Base-by-base conservation (phyloP, 2,329 filamentous ascomycete genomes). In the Venturia asperata region DNA sequence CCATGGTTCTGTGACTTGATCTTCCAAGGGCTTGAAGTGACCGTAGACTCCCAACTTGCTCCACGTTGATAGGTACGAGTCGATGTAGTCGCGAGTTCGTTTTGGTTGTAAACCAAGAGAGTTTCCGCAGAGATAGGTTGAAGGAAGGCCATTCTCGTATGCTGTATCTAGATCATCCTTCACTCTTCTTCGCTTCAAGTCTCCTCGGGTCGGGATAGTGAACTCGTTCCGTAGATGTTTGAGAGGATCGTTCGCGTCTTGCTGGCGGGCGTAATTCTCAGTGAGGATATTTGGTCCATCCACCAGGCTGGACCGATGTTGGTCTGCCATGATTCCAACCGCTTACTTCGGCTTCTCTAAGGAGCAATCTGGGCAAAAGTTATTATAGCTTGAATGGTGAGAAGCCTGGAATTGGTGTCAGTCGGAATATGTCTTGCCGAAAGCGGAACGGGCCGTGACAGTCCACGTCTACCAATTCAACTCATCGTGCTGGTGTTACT, bases 121-220 rank as follows among this genome's bases (percentile, higher is more conserved):
- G 78, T 96, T 96, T 65, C 92, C 92, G 69, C 91, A 93, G 68
- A 97, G 86, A 75, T 96, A 97, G 66, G 91, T 87, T 66, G 82
- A 83, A 61, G 78, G 77, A 37, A 37, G 63, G n/a, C 79, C 70
- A 17, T 71, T 70, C 24, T 68, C 70, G n/a, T 77, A 70, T 74
- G 7, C 70, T 10, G 11, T 37, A 30, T 42, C 55, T 70, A 65
- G 68, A 70, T 64, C 71, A 70, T 66, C 69, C 24, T 67, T 66
- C 9, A 71, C 75, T 11, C 81, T 84, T 68, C 80, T 87, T 68
- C 88, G 83, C 73, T 83, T 86, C 58, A 94, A 76, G 49, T 92
- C 90, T 11, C 78, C 79, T 74, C 86, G 90, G 3, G 88, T 88
- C 0, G 92, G 92, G 58, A 95, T 86, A 61, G 88, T 82, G 73